Evolutionary conservation across 768 basidiomycete species (phyloP), one percentile per base, ranked within the genome.

Genomic region (Pleurotus citrinopileatus): DNA sequence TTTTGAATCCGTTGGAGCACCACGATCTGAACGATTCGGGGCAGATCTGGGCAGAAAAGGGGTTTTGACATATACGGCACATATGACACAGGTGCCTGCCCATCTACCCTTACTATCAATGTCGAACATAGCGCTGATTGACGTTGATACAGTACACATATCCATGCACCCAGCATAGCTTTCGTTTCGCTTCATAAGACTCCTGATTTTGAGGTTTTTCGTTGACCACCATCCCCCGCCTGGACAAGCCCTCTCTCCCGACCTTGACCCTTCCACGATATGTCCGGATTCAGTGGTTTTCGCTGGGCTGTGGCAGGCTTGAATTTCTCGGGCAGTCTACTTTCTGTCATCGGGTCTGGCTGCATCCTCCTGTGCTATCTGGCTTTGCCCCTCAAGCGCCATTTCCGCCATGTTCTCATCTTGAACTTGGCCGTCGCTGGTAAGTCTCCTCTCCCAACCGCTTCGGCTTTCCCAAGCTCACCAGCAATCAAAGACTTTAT

Each of bases 381-480:
- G 15, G 36, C 52, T n/a, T 23, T 56, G 3, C 58, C 55, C 8
- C 28, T 52, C 22, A 43, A 52, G 13, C 34, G 50, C 17, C 59
- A 60, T 25, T 60, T 60, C 28, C 45, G 59, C 9, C 59, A 60
- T 34, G 43, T 55, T 8, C 42, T 60, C 15, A 60, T 60, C 32
- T 4, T 60, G 23, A 60, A 60, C 25, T 50, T 60, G 10, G 57
- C 50, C 0, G 36, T 53, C 3, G 45, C 59, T 34, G 57, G 59
- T 60, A 34, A 38, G 52, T 8, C 8, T 12, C 23, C 12, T 10
- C n/a, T 47, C n/a, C n/a, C n/a, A n/a, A n/a, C n/a, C 13, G 4
- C 12, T 29, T 27, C 12, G 25, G 25, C 13, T n/a, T 23, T 44
- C 19, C n/a, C 42, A 26, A 5, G 42, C 19, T 12, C 5, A 44